Conservation (phyloP, 805 yeast genomes). For the Nakazawaea wyomingensis region DNA sequence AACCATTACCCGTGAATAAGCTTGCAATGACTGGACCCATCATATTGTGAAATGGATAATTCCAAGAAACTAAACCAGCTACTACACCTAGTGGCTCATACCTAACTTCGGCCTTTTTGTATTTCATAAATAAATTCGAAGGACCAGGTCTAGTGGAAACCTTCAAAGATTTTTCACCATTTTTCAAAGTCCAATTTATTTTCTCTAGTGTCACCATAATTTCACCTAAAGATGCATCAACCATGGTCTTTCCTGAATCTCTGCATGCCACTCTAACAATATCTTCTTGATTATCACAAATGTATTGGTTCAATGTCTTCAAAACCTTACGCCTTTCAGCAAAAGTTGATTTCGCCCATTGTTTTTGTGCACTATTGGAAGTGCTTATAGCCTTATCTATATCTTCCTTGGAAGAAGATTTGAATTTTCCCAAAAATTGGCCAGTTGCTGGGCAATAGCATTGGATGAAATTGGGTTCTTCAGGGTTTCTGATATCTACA, state of each 20-base stretch:
- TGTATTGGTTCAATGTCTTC: slow-evolving; percentile 62
- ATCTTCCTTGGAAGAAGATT: slow-evolving; percentile 59
- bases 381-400: slow-evolving; percentile 59
- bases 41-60: slow-evolving; percentile 92
- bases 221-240: slow-evolving; percentile 96
- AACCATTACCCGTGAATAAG: slow-evolving; percentile 85
- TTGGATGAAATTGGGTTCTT: slow-evolving; percentile 66
- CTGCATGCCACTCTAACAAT: slow-evolving; percentile 92
- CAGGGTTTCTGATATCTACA: slow-evolving; percentile 49
- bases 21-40: slow-evolving; percentile 91
- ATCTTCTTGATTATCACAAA: slow-evolving; percentile 76
- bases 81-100: slow-evolving; percentile 92
- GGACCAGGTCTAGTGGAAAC: slow-evolving; percentile 84
- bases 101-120: slow-evolving; percentile 89
- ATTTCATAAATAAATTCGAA: slow-evolving; percentile 74
- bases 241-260: slow-evolving; percentile 93
- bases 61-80: slow-evolving; percentile 92
- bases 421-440: slow-evolving; percentile 71
- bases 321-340: slow-evolving; percentile 66
- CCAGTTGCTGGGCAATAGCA: slow-evolving; percentile 97
- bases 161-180: slow-evolving; percentile 70
- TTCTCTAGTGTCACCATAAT: slow-evolving; percentile 93
- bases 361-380: slow-evolving; percentile 50
- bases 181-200: slow-evolving; percentile 78
- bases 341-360: slow-evolving; percentile 49